Base-by-base conservation (phyloP, 2,329 filamentous ascomycete genomes). In the Drechslerella dactyloides region DNA sequence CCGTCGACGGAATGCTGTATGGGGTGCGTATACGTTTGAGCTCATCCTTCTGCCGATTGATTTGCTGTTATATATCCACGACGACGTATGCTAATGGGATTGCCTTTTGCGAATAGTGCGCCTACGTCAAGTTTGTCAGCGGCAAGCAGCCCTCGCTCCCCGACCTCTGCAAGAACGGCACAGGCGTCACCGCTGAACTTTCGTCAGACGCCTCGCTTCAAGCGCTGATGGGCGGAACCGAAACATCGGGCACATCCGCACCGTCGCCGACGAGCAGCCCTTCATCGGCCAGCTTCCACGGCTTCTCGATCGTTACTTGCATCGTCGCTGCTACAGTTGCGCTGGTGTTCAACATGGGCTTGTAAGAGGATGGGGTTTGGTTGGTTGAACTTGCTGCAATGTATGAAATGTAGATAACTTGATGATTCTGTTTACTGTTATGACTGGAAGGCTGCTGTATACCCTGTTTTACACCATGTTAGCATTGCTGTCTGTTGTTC, bases 1-100 rank as follows among this genome's bases (percentile, higher is more conserved):
- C 83, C 0, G 79, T 82, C 0, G 86, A 88, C 69, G 86, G 86
- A 1, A 73, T 84, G 15, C 78, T 87, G 4, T 87, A 81, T 85
- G 86, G 78, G 59, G 80, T 75, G 10, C 8, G 23, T 35, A 30
- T 15, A 30, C 5, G 8, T 53, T n/a, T 23, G 23, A 30, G 5
- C 15, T 8, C 15, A 33, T 11, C n/a, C 24, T 33, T 10, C 44
- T 35, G 24, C 23, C 58, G 30, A 33, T 15, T 15, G n/a, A 1
- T 23, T 19, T 17, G 24, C 42, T 61, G 30, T 35, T 21, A 15
- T 15, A n/a, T 37, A 15, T 6, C 11, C 15, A 33, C n/a, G n/a
- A n/a, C n/a, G n/a, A 23, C 7, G 24, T 21, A 46, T 53, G 27
- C 33, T 69, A 37, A 61, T 17, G 19, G 19, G 11, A 7, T 57